Evolutionary conservation across 306 rosid genomes (phyloP).

Genomic region (Quercus robur): DNA sequence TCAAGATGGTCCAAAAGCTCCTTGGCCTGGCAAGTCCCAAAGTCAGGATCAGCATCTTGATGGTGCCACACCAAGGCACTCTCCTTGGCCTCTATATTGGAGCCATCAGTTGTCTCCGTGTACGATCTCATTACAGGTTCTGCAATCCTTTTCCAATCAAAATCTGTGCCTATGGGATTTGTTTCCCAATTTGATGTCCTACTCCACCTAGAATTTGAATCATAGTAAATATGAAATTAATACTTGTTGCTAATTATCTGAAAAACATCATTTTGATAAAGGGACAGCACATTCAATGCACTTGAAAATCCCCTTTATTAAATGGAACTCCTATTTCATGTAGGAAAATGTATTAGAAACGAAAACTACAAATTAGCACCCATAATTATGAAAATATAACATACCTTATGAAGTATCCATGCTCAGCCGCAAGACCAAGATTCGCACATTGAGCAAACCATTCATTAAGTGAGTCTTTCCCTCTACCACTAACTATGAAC

Average conservation of each 20-base stretch:
- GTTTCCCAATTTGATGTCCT: constrained; percentile 58
- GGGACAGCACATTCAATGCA: neutral
- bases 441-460: constrained; percentile 73
- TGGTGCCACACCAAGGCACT: constrained; percentile 79
- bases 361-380: neutral
- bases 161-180: constrained; percentile 21
- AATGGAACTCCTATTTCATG: neutral
- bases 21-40: constrained; percentile 66
- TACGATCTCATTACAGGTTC: constrained; percentile 66
- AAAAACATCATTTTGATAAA: neutral
- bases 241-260: constrained; percentile 2
- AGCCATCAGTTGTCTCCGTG: constrained; percentile 62
- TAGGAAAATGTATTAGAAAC: neutral
- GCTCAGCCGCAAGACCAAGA: constrained; percentile 95
- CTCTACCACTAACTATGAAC: constrained; percentile 86
- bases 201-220: constrained; percentile 57
- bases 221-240: constrained; percentile 11
- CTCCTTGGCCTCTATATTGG: constrained; percentile 68
- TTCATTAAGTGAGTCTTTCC: constrained; percentile 48
- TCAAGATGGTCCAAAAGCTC: constrained; percentile 67
- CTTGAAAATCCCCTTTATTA: neutral
- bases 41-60: constrained; percentile 50
- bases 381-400: neutral
- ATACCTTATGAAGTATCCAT: constrained; percentile 81
- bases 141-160: constrained; percentile 55